A percentile compares a stretch with the other conserved stretches of the same genome.
phyloP scores from a whole-genome alignment of 306 rosid species.

The Adenanthera pavonina region DNA sequence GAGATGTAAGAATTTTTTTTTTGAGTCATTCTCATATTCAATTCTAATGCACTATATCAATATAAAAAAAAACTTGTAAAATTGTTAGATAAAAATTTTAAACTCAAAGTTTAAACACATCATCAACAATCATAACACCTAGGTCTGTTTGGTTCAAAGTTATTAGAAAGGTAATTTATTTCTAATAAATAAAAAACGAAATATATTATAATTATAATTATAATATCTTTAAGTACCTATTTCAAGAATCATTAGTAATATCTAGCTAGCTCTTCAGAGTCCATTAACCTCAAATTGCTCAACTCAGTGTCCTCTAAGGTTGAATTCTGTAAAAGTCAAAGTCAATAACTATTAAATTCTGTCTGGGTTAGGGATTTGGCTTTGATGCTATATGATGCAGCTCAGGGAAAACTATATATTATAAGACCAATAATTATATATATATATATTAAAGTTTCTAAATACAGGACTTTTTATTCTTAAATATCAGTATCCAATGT shows the following conservation, averaged over 20 bases:
- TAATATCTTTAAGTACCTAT: not conserved
- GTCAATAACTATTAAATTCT: not conserved
- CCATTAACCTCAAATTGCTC: not conserved
- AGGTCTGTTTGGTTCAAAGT: too few species aligned
- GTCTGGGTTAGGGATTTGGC: not conserved
- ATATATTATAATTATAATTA: not conserved
- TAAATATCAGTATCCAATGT: not conserved
- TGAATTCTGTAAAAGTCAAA: slow-evolving; percentile 2
- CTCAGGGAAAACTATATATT: not conserved
- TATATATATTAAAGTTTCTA: not conserved
- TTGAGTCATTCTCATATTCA: not conserved
- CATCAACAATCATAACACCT: too few species aligned
- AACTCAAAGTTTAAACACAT: not conserved
- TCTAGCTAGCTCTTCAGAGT: not conserved
- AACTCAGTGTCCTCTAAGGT: not conserved
- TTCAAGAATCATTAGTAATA: not conserved
- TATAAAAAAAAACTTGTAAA: not conserved
- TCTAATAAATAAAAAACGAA: not conserved
- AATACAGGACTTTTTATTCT: not conserved
- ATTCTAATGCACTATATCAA: not conserved
- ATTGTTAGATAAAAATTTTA: not conserved
- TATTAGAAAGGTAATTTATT: not conserved
- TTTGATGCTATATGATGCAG: not conserved
- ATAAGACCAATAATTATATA: not conserved
- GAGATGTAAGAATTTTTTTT: not conserved